A percentile compares a stretch with the other conserved stretches of the same genome.
phyloP scores from a whole-genome alignment of 2,329 filamentous ascomycete genomes.

The Ramichloridium luteum region DNA sequence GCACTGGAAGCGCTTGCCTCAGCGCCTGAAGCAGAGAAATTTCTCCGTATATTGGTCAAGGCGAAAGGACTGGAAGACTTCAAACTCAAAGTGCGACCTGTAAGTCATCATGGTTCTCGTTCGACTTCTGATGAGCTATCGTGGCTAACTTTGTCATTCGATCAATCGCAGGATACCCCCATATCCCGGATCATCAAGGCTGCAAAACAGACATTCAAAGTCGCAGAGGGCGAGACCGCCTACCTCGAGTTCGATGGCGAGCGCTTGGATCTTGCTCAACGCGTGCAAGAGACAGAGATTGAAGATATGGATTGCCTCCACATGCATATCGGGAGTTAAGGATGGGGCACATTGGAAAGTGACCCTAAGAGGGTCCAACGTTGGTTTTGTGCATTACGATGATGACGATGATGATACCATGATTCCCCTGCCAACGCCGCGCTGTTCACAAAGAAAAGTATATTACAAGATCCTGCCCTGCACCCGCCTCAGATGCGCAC shows the following conservation, averaged over 20 bases:
- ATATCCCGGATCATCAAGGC: conserved; percentile 50
- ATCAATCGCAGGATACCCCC: conserved; percentile 37
- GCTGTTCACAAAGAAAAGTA: too few species aligned
- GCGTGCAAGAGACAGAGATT: conserved; percentile 56
- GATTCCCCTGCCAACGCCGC: too few species aligned
- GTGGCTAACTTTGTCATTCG: conserved; percentile 15
- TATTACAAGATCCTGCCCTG: too few species aligned
- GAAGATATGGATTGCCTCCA: conserved; percentile 65
- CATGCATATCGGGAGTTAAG: conserved; percentile 48
- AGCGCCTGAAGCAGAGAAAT: too few species aligned
- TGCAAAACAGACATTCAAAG: conserved; percentile 44
- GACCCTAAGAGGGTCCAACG: too few species aligned
- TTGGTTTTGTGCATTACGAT: too few species aligned
- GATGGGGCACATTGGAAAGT: too few species aligned
- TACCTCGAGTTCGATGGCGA: conserved; percentile 67
- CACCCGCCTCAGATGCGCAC: conserved; percentile 63
- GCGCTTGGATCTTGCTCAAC: conserved; percentile 46
- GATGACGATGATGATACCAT: too few species aligned
- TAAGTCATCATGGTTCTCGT: conserved; percentile 21
- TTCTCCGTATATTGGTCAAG: conserved; percentile 39
- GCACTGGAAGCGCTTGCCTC: conserved; percentile 11
- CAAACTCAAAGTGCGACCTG: conserved; percentile 37
- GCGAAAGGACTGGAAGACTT: conserved; percentile 40
- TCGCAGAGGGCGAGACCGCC: conserved; percentile 43
- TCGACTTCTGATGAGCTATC: background rate